Conservation (phyloP, 331 rosid genomes). For the Pyracantha coccinea region DNA sequence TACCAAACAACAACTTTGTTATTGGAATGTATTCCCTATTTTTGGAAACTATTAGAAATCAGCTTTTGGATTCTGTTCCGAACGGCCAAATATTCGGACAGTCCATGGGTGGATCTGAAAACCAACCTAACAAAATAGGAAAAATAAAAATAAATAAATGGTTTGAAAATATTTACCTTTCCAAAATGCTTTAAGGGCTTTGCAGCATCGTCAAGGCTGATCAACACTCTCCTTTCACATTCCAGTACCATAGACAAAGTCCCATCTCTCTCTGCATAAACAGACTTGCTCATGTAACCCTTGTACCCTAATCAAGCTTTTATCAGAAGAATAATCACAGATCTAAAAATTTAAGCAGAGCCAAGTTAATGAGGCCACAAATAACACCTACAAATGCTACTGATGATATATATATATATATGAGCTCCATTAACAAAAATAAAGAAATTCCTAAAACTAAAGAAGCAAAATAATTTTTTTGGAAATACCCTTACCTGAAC, state of each 20-base stretch:
- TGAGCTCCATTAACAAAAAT: neutral
- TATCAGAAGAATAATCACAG: slow-evolving; percentile 39
- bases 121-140: neutral
- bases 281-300: neutral
- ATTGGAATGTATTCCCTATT: neutral
- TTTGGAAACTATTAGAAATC: neutral
- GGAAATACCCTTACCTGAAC: neutral
- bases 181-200: neutral
- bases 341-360: slow-evolving; percentile 35
- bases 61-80: neutral
- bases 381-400: neutral
- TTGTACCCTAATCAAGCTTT: slow-evolving; percentile 2
- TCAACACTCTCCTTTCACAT: neutral
- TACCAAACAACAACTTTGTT: neutral
- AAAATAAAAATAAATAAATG: neutral
- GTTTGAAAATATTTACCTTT: slow-evolving; percentile 5
- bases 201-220: slow-evolving; percentile 10
- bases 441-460: neutral
- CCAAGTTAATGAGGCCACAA: neutral
- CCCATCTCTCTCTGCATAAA: neutral
- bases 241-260: neutral
- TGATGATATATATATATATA: neutral
- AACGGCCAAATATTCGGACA: neutral
- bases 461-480: neutral
- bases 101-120: slow-evolving; percentile 14